A percentile compares a stretch with the other conserved stretches of the same genome.
Conservation (phyloP, 306 rosid genomes). For the Cucumis hystrix region DNA sequence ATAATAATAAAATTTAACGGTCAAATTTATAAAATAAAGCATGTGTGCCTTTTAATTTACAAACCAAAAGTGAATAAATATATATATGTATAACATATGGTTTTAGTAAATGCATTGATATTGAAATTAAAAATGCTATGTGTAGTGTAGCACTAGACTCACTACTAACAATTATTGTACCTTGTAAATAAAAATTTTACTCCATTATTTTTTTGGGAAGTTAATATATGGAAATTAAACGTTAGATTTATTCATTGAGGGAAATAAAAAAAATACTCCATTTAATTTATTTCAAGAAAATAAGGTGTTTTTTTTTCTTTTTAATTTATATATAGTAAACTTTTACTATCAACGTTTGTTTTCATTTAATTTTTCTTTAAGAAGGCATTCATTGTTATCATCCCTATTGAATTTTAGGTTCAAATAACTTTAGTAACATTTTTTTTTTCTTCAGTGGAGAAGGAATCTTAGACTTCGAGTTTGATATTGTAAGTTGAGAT, state of each 20-base stretch:
- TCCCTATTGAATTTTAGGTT: too few relatives aligned
- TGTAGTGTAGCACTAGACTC: neutral
- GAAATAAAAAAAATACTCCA: neutral
- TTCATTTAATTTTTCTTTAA: too few relatives aligned
- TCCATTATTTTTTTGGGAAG: neutral
- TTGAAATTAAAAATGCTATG: neutral
- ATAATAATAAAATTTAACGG: neutral
- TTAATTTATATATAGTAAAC: neutral
- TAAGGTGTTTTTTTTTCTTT: too few relatives aligned
- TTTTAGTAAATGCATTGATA: neutral
- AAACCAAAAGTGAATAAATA: neutral
- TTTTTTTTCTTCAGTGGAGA: too few relatives aligned
- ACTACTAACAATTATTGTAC: neutral
- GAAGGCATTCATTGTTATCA: too few relatives aligned
- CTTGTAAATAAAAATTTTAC: neutral
- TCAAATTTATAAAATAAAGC: neutral
- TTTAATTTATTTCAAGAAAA: neutral
- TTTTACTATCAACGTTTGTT: neutral
- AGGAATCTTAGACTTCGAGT: too few relatives aligned
- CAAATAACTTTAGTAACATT: too few relatives aligned
- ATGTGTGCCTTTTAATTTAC: neutral
- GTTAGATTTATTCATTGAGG: neutral
- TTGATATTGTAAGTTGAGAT: too few relatives aligned
- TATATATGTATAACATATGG: neutral
- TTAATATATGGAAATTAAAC: neutral